Evolutionary conservation across 306 rosid species (phyloP), one percentile per base, ranked within the genome.

Genomic region (Herpetospermum pedunculosum): DNA sequence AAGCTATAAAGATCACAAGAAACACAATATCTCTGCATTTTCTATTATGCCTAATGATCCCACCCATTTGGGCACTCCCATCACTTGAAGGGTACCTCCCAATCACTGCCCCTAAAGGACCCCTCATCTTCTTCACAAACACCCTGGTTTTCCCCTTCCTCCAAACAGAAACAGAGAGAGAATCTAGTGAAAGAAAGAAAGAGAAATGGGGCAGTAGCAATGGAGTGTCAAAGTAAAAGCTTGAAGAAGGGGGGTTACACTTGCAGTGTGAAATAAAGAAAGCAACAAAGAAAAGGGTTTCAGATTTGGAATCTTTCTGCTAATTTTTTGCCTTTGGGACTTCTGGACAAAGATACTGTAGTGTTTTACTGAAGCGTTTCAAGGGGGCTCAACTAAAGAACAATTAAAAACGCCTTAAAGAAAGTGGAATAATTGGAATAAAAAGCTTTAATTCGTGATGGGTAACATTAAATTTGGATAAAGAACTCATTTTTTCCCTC

Each of bases 21-120:
- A 84, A 90, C 47, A 77, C 81, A 77, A 93, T 65, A 77, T 93
- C 98, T 73, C 90, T 85, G 80, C 98, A 93, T 86, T 90, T 90
- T 72, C 98, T 81, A 77, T 90, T 89, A 72, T 84, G 96, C 76
- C 85, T 86, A 29, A 93, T 93, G 81, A 93, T 87, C 78, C 90
- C 95, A 76, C 93, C 87, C 84, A 85, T 52, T 80, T 81, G 96
- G 38, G 86, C 79, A 77, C 78, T 83, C 60, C 98, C 98, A 81
- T 93, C 98, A 84, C 94, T 89, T n/a, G 98, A 86, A 64, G 97
- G 92, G 76, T 81, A 90, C 77, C 97, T 90, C 70, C 98, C 98
- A 35, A 93, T 82, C 3, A 89, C 98, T 60, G 98, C 93, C 73
- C 98, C 98, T 69, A 93, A 80, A 81, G 96, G 89, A 85, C 98